Evolutionary conservation across 352 stramenopile genomes (phyloP).

Genomic region (Globisporangium carolinianum): DNA sequence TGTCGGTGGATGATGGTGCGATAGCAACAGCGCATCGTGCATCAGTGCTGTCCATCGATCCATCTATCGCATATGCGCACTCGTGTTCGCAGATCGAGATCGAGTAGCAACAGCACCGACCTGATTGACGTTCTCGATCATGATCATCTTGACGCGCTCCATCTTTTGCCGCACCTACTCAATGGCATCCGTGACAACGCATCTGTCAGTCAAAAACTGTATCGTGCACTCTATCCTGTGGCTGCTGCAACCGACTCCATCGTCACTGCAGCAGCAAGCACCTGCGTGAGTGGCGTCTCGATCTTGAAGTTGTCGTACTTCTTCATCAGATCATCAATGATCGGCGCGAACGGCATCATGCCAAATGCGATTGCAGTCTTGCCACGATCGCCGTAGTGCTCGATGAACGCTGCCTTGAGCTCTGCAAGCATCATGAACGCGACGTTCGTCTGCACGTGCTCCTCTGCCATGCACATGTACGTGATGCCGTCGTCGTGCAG

Average conservation of each 20-base stretch:
- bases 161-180: slow-evolving; percentile 90
- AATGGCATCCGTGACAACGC: neutral
- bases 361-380: slow-evolving; percentile 67
- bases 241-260: no score
- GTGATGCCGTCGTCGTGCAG: slow-evolving; percentile 61
- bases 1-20: no score
- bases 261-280: slow-evolving; percentile 4
- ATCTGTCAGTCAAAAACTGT: no score
- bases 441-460: slow-evolving; percentile 65
- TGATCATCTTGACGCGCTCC: slow-evolving; percentile 96
- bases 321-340: slow-evolving; percentile 63
- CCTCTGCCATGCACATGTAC: slow-evolving; percentile 82
- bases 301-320: slow-evolving; percentile 83
- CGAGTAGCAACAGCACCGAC: slow-evolving; percentile 11
- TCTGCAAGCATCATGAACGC: slow-evolving; percentile 70
- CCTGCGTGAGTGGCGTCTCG: slow-evolving; percentile 68
- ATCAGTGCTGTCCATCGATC: neutral
- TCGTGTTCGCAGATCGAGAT: no score
- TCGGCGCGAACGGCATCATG: slow-evolving; percentile 54
- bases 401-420: slow-evolving; percentile 54
- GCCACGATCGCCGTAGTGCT: slow-evolving; percentile 53
- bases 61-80: no score
- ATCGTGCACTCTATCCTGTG: no score
- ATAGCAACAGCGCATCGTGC: neutral
- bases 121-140: slow-evolving; percentile 98